Evolutionary conservation across 2,329 filamentous ascomycete species (phyloP).

Genomic region (Penicillium verrucosum): DNA sequence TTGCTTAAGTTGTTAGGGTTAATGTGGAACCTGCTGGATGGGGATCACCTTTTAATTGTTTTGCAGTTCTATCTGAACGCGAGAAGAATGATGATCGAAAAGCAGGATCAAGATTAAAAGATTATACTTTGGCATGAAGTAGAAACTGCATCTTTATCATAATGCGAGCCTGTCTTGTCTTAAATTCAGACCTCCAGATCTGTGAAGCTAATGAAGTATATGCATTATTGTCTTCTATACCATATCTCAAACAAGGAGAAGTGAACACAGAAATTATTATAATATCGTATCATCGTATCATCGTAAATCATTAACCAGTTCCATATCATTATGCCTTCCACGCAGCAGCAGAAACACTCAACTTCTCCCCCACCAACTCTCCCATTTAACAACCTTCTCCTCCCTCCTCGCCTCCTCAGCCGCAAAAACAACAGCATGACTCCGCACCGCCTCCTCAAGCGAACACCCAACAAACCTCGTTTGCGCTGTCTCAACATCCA

Average conservation of each 20-base stretch:
- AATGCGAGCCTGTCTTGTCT: background rate
- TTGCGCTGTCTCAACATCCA: conserved; percentile 69
- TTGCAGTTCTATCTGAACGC: conserved; percentile 6
- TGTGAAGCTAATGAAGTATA: background rate
- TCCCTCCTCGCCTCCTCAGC: conserved; percentile 78
- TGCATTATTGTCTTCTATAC: background rate
- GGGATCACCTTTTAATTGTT: conserved; percentile 19
- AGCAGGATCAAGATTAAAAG: conserved; percentile 9
- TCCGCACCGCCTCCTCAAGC: conserved; percentile 80
- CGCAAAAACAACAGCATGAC: conserved; percentile 90
- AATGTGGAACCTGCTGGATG: conserved; percentile 25
- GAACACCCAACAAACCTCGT: conserved; percentile 73
- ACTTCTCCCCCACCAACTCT: conserved; percentile 67
- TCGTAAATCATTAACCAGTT: background rate
- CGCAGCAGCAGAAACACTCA: conserved; percentile 29
- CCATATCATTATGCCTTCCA: background rate
- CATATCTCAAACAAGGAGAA: background rate
- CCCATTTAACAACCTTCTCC: conserved; percentile 70
- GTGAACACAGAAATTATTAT: background rate
- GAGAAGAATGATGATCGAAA: conserved; percentile 17
- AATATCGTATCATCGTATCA: background rate
- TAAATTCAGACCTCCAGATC: background rate
- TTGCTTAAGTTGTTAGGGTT: conserved; percentile 1
- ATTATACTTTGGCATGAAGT: conserved; percentile 2
- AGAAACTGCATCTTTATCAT: conserved; percentile 1